Percentiles rank a stretch among this genome's conserved stretches.
Conservation (phyloP, 2,329 filamentous ascomycete species). For the Elsinoe arachidis region DNA sequence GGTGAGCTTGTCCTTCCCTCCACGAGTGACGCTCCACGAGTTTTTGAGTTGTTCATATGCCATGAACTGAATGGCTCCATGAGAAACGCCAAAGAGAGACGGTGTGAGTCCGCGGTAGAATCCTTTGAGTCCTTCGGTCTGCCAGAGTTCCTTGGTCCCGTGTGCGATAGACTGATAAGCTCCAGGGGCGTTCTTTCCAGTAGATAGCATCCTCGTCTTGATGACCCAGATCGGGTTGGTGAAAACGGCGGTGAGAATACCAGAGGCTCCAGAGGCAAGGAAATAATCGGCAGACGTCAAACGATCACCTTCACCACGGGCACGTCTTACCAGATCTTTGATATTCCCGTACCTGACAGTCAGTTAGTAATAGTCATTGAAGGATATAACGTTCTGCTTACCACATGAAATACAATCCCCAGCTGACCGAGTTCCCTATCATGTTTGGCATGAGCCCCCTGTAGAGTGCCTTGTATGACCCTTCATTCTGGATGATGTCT, state of each 20-base stretch:
- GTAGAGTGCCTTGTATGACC: constrained; percentile 63
- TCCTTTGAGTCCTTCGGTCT: constrained; percentile 63
- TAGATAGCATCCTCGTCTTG: constrained; percentile 93
- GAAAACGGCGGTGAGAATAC: constrained; percentile 66
- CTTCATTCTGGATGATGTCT: constrained; percentile 46
- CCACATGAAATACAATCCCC: constrained; percentile 85
- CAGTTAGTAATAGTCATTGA: neutral
- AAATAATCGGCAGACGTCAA: constrained; percentile 69
- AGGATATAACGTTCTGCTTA: constrained; percentile 13
- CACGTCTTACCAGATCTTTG: constrained; percentile 44
- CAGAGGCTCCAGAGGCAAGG: constrained; percentile 59
- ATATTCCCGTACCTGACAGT: constrained; percentile 45
- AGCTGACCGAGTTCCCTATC: constrained; percentile 79
- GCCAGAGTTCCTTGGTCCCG: constrained; percentile 59
- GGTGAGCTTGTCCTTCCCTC: constrained; percentile 41
- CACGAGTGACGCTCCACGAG: constrained; percentile 42
- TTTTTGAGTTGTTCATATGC: constrained; percentile 74
- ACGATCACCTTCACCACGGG: constrained; percentile 30
- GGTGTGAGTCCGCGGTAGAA: constrained; percentile 85
- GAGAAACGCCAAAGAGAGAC: constrained; percentile 75
- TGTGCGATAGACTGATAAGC: constrained; percentile 73
- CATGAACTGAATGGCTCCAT: constrained; percentile 92
- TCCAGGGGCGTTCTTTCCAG: constrained; percentile 61
- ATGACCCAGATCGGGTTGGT: constrained; percentile 98
- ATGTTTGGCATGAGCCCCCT: constrained; percentile 85